Evolutionary conservation across 2,329 filamentous ascomycete species (phyloP).

Genomic region (Epichloe amarillans): DNA sequence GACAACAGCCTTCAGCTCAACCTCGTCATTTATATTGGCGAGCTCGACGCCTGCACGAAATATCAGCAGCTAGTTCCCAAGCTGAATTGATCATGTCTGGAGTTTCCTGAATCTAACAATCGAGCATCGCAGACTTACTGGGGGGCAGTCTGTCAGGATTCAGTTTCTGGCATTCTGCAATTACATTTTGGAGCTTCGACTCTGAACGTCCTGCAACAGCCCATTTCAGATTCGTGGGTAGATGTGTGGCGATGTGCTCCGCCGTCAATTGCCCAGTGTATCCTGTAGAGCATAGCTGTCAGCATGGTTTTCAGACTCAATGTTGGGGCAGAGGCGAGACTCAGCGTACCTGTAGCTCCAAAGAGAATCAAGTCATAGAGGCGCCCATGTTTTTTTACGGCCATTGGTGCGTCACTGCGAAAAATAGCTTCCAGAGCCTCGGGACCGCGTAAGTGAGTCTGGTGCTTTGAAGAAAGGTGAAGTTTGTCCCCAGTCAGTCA

Average conservation of each 20-base stretch:
- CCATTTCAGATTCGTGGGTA: slow-evolving; percentile 74
- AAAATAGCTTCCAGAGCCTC: neutral
- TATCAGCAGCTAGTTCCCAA: neutral
- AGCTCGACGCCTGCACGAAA: slow-evolving; percentile 35
- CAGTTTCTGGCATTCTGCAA: slow-evolving; percentile 49
- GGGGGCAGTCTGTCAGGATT: slow-evolving; percentile 60
- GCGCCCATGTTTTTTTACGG: slow-evolving; percentile 35
- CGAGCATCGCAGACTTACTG: slow-evolving; percentile 31
- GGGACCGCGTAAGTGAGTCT: neutral
- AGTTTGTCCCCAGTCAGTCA: neutral
- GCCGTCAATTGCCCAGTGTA: slow-evolving; percentile 72
- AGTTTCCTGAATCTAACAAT: neutral
- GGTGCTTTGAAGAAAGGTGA: neutral
- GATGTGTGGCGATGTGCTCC: slow-evolving; percentile 56
- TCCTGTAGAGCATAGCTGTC: slow-evolving; percentile 32
- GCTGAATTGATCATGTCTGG: neutral
- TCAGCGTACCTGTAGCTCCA: slow-evolving; percentile 39
- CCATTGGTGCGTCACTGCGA: slow-evolving; percentile 20
- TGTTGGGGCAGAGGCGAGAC: slow-evolving; percentile 5
- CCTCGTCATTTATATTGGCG: slow-evolving; percentile 31
- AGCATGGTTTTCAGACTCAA: neutral
- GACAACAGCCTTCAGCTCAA: slow-evolving; percentile 33
- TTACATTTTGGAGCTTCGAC: slow-evolving; percentile 57
- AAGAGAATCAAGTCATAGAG: slow-evolving; percentile 45
- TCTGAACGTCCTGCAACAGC: slow-evolving; percentile 74